These are phyloP conservation scores for Seminavis robusta DNA, from an alignment of 108 stramenopile genomes.

Conservation along the genomic window DNA sequence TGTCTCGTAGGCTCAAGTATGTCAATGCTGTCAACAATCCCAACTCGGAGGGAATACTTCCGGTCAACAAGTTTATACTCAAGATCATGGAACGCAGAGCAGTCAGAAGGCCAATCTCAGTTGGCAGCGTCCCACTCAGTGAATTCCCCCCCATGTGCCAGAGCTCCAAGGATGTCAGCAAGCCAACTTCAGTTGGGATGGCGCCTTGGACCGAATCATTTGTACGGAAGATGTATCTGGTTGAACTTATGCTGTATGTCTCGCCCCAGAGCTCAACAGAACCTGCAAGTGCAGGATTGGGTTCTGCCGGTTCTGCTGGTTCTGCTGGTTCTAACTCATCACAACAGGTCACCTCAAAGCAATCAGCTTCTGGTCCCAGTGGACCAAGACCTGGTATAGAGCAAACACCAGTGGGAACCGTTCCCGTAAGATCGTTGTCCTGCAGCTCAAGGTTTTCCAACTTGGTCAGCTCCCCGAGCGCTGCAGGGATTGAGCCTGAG, in stretches of 20 bases:
- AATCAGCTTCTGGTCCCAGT: too few species aligned
- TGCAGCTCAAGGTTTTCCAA: constrained; percentile 29
- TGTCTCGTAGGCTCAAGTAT: constrained; percentile 9
- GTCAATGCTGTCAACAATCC: constrained; percentile 48
- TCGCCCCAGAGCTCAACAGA: too few species aligned
- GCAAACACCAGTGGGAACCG: constrained; percentile 52
- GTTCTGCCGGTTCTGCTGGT: too few species aligned
- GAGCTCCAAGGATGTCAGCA: neutral
- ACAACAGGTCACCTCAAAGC: too few species aligned
- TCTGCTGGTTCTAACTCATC: too few species aligned
- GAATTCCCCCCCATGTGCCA: neutral
- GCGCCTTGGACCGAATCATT: too few species aligned
- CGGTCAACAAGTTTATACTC: constrained; percentile 40
- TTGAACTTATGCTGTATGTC: too few species aligned
- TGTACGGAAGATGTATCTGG: too few species aligned
- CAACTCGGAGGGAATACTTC: constrained; percentile 66
- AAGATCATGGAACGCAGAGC: constrained; percentile 37
- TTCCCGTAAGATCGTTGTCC: constrained; percentile 50
- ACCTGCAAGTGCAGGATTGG: too few species aligned
- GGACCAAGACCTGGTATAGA: constrained; percentile 38
- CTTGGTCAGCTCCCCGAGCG: constrained; percentile 28
- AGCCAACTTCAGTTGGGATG: neutral
- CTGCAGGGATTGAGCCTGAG: constrained; percentile 32
- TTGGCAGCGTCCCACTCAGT: constrained; percentile 36
- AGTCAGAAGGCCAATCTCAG: constrained; percentile 45